These are phyloP conservation scores for Rubia tinctorum DNA, from an alignment of 305 asterid genomes.

Conservation along the genomic window DNA sequence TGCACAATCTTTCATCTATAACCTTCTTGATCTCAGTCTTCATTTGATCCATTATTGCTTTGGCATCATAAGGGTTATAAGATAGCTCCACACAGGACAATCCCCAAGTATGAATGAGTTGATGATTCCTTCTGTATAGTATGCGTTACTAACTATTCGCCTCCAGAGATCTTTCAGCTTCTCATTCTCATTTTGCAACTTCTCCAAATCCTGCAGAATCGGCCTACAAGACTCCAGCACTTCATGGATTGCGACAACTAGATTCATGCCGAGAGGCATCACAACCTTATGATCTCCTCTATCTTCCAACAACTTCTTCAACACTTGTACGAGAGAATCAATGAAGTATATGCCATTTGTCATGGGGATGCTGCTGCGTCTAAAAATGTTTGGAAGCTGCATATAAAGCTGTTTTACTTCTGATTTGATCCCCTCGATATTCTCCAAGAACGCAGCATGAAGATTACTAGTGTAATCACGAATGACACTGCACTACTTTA, in stretches of 20 bases:
- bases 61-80: background rate
- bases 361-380: constrained; percentile 11
- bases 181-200: background rate
- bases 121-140: constrained; percentile 16
- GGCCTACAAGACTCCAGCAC: constrained; percentile 4
- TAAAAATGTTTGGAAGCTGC: constrained; percentile 6
- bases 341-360: constrained; percentile 17
- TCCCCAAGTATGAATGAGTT: background rate
- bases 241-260: background rate
- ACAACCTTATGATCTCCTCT: too few species aligned
- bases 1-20: background rate
- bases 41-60: background rate
- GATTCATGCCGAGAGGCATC: background rate
- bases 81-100: constrained; percentile 2
- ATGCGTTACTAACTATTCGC: constrained; percentile 9
- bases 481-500: background rate
- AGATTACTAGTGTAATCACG: background rate
- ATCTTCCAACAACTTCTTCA: constrained; percentile 9
- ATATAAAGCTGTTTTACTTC: background rate
- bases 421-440: background rate
- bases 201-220: background rate
- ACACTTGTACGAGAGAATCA: constrained; percentile 2
- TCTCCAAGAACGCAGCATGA: background rate
- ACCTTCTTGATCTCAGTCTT: background rate
- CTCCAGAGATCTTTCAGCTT: constrained; percentile 6